Evolutionary conservation across 345 rosid genomes (phyloP).

Genomic region (Diplotaxis tenuifolia): DNA sequence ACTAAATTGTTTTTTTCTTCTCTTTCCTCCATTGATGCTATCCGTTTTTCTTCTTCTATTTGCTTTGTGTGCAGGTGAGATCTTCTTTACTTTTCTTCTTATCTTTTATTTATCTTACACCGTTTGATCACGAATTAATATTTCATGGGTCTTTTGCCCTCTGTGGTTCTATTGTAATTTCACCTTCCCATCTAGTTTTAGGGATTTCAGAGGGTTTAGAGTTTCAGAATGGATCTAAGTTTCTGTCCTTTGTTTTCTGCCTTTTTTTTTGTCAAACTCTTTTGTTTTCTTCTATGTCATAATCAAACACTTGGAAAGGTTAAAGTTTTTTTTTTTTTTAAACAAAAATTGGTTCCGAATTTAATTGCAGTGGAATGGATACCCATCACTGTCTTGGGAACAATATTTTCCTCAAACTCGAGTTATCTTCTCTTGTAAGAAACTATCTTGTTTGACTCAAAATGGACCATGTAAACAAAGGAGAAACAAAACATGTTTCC

Average conservation of each 20-base stretch:
- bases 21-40: neutral
- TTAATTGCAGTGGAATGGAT: constrained; percentile 2
- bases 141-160: neutral
- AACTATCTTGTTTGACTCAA: constrained; percentile 22
- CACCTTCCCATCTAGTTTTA: constrained; percentile 10
- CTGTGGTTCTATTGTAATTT: neutral
- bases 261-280: too few relatives aligned
- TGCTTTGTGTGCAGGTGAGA: neutral
- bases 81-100: neutral
- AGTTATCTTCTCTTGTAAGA: constrained; percentile 1
- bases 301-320: neutral
- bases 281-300: neutral
- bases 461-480: neutral
- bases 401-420: neutral
- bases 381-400: constrained; percentile 17
- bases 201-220: neutral
- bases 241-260: neutral
- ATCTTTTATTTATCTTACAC: neutral
- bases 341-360: neutral
- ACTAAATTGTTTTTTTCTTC: neutral
- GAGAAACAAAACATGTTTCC: neutral
- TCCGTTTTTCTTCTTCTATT: neutral
- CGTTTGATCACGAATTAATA: neutral
- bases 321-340: neutral
- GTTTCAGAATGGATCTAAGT: constrained; percentile 3